Evolutionary conservation across 2,329 filamentous ascomycete species (phyloP).

Genomic region (Chrysoporthe cubensis): DNA sequence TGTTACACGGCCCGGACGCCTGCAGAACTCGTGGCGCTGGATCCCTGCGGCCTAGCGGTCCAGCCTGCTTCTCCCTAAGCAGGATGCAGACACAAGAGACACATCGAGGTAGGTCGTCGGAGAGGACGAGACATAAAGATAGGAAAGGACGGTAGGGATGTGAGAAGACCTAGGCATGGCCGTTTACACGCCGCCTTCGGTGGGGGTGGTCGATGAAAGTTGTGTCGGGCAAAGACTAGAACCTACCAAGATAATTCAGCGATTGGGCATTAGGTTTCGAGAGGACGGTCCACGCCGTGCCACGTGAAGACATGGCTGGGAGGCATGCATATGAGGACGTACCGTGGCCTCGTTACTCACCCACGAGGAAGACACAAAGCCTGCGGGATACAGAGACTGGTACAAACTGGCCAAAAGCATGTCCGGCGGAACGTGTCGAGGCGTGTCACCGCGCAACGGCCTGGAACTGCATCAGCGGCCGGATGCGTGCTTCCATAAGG

Average conservation of each 20-base stretch:
- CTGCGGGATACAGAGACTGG: neutral
- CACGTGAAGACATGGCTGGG: neutral
- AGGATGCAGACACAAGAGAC: neutral
- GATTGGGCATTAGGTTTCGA: neutral
- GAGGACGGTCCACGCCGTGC: neutral
- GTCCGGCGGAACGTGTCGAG: neutral
- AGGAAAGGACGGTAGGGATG: too few species aligned
- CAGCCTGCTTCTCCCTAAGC: neutral
- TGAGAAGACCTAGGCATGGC: neutral
- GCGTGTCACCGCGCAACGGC: neutral
- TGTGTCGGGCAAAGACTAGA: neutral
- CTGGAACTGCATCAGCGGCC: neutral
- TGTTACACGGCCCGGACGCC: neutral
- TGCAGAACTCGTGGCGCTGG: neutral
- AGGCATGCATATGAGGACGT: neutral
- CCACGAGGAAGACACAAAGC: neutral
- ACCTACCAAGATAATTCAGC: neutral
- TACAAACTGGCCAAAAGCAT: neutral
- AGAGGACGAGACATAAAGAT: neutral
- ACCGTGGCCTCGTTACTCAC: neutral
- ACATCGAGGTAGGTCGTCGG: neutral
- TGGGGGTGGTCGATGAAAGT: neutral
- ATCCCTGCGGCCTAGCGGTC: too few species aligned
- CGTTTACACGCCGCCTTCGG: neutral
- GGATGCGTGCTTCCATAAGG: neutral